Evolutionary conservation across 192 early-diverging fungal species (phyloP).

Genomic region (Rhizoclosmatium sp.): DNA sequence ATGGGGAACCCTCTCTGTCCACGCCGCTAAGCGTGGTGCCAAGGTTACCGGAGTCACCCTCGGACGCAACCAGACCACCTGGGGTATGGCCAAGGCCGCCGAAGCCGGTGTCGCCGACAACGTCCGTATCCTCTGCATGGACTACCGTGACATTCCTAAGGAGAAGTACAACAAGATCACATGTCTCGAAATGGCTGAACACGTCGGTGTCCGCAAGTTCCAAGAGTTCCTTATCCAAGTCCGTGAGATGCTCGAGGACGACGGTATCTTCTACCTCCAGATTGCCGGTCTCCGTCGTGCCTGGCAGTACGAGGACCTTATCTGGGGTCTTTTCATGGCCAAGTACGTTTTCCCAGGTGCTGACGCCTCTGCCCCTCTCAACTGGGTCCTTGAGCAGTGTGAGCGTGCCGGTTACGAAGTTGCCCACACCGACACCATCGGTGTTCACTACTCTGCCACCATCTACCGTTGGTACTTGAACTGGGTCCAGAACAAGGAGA

Average conservation of each 20-base stretch:
- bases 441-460: conserved; percentile 97
- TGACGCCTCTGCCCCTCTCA: conserved; percentile 94
- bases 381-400: conserved; percentile 94
- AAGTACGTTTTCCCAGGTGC: conserved; percentile 99
- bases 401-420: conserved; percentile 96
- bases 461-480: conserved; percentile 97
- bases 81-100: conserved; percentile 83
- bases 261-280: conserved; percentile 97
- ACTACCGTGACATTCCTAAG: conserved; percentile 97
- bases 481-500: conserved; percentile 94
- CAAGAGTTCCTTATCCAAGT: conserved; percentile 90
- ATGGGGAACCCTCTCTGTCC: conserved; percentile 92
- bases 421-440: conserved; percentile 85
- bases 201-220: conserved; percentile 93
- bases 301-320: conserved; percentile 84
- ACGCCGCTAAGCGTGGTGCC: conserved; percentile 89
- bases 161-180: conserved; percentile 96
- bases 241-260: conserved; percentile 93
- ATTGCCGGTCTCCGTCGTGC: conserved; percentile 92
- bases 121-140: conserved; percentile 88
- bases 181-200: conserved; percentile 99
- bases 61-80: conserved; percentile 89
- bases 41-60: conserved; percentile 95
- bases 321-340: conserved; percentile 98
- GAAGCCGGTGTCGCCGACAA: conserved; percentile 81